Percentiles rank a stretch among this genome's conserved stretches.
These are phyloP conservation scores for Abelmoschus esculentus DNA, from an alignment of 345 rosid genomes.

Conservation along the genomic window DNA sequence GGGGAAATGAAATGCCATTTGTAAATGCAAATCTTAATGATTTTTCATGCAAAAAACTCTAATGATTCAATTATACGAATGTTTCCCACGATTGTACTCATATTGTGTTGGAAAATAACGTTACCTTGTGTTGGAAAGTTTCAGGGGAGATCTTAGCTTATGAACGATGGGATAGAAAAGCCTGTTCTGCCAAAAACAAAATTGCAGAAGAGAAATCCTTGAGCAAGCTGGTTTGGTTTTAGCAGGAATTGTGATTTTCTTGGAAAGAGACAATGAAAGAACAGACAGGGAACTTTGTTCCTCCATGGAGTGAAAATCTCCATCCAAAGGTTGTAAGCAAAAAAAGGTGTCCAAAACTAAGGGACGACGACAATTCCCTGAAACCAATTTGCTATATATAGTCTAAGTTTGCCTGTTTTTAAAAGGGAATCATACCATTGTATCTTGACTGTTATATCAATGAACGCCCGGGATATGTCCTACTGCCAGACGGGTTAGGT, in stretches of 20 bases:
- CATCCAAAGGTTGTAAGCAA: conserved; percentile 19
- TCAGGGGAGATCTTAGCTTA: background rate
- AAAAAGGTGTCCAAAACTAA: conserved; percentile 8
- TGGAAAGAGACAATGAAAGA: conserved; percentile 12
- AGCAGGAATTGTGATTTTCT: background rate
- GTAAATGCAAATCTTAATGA: background rate
- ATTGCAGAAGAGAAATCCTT: background rate
- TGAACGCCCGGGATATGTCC: background rate
- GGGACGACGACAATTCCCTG: conserved; percentile 7
- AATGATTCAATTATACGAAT: background rate
- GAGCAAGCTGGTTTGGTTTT: background rate
- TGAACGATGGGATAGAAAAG: background rate
- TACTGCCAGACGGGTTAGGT: background rate
- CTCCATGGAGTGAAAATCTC: conserved; percentile 20
- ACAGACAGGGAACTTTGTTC: conserved; percentile 7
- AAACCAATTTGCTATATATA: conserved; percentile 10
- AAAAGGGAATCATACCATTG: background rate
- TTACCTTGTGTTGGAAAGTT: background rate
- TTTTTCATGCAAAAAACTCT: background rate
- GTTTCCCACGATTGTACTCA: background rate
- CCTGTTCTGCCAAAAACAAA: background rate
- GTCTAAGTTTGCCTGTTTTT: background rate
- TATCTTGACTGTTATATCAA: background rate
- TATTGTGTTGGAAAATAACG: background rate
- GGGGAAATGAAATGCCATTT: conserved; percentile 27